Conservation (phyloP, 352 stramenopile species). For the Pythium sukuiense region DNA sequence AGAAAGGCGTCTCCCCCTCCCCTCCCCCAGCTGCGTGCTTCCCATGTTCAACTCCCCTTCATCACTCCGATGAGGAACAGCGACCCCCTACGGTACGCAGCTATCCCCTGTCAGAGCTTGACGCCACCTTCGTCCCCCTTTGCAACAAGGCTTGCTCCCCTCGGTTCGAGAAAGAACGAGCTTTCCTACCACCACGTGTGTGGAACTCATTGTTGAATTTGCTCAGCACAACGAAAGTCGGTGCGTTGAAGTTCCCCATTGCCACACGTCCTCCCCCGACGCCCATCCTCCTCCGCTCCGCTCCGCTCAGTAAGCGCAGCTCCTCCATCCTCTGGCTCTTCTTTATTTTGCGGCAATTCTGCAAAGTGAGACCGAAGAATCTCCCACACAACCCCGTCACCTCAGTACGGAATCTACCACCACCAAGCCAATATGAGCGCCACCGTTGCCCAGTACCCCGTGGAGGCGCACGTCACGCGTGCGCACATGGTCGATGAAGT, state of each 20-base stretch:
- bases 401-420: slow-evolving; percentile 16
- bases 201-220: slow-evolving; percentile 33
- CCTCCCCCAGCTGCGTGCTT: slow-evolving; percentile 2
- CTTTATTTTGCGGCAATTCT: slow-evolving; percentile 12
- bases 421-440: slow-evolving; percentile 56
- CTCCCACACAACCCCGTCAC: slow-evolving; percentile 17
- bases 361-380: slow-evolving; percentile 10
- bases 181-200: neutral
- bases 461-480: slow-evolving; percentile 50
- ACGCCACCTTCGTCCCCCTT: neutral
- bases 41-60: slow-evolving; percentile 24
- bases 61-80: neutral
- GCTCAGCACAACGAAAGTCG: slow-evolving; percentile 14
- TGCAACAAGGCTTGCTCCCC: neutral
- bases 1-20: slow-evolving; percentile 1
- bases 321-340: slow-evolving; percentile 21
- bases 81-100: neutral
- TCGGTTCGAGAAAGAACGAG: neutral
- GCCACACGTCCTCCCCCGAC: neutral
- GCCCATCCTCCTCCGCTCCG: slow-evolving; percentile 7
- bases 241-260: slow-evolving; percentile 21
- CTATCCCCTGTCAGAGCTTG: neutral
- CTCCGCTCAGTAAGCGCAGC: slow-evolving; percentile 11
- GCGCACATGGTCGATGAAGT: slow-evolving; percentile 59
- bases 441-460: slow-evolving; percentile 77